Evolutionary conservation across 768 basidiomycete species (phyloP), one percentile per base, ranked within the genome.

Genomic region (Podaxis sp.): DNA sequence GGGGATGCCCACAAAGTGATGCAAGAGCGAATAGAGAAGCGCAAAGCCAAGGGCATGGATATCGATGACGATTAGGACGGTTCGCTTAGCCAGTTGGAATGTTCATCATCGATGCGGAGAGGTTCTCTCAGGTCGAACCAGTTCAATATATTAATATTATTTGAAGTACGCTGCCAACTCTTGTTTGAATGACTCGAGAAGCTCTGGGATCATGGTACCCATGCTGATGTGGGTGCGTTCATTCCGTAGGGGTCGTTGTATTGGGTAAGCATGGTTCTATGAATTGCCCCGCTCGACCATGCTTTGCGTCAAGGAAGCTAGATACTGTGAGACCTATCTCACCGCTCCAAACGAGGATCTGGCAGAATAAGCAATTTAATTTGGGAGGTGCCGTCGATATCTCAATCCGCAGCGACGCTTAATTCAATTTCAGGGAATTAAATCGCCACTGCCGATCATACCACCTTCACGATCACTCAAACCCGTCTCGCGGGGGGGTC

Each of bases 21-120:
- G 82, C 75, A 77, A 65, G 76, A 80, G 56, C 76, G 82, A 57
- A 72, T 82, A 56, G 79, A 80, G 59, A 78, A 76, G 57, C 74
- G 74, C 65, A 80, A 77, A 69, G 74, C 76, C 51, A 77, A 73
- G 63, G 82, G 80, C 52, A 77, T 78, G 59, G 78, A 74, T 49
- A 80, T 82, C 76, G 78, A 83, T 65, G 82, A 82, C 66, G 78
- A 82, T 70, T 82, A 64, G 54, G 33, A 59, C 19, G 24, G 49
- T 28, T 39, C 17, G 39, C 13, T 30, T 48, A 46, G 22, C 44
- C 24, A 26, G n/a, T 53, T 24, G 49, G 9, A 26, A 24, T 30
- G n/a, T 49, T 19, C 54, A 57, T 52, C 54, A 63, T 38, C 30
- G 15, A 17, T 26, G 44, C 36, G 36, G 61, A 26, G 24, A 44